Base-by-base conservation (phyloP, 129 eudicot genomes). In the Artemisia tridentata region DNA sequence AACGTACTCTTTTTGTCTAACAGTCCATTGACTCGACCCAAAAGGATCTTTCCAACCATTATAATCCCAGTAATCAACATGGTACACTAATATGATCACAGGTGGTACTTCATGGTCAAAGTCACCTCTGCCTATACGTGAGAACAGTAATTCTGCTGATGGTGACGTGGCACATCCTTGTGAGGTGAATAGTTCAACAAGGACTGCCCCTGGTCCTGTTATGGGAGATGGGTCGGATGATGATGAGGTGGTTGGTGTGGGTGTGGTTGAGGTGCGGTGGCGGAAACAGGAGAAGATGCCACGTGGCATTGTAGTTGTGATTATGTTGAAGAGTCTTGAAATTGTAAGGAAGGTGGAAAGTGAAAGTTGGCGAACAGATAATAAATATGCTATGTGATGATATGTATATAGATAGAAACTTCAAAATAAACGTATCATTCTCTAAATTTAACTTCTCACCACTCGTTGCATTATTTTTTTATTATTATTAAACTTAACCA, bases 11-110 rank as follows among this genome's bases (percentile, higher is more conserved):
- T 92, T 92, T 18, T 92, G 98, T 58, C 96, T 71, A 11, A 92
- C 98, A 1, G 98, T 92, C 98, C 98, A 92, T 50, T 71, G 86
- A 55, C 90, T 87, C 34, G 89, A 86, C 5, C 88, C 96, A 71
- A 79, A 89, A 3, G 89, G 88, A 71, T 92, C 98, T 43, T 89
- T 92, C 96, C 98, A 92, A 12, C 98, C 98, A 74, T 74, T 86
- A 46, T 89, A 89, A 75, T 92, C 96, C 98, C 98, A 92, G 23
- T 84, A 84, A 62, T 92, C 98, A 29, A 92, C 98, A 53, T 92
- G 98, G 55, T 79, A 92, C 2, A 88, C 95, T 84, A 89, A 75
- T 66, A 92, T 67, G 0, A 85, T 70, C 82, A 92, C 83, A 38
- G 9, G 10, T 76, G 91, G 88, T 62, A 73, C 73, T 15, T 83